phyloP scores from a whole-genome alignment of 257 asterid genomes.

The Ilex asprella region DNA sequence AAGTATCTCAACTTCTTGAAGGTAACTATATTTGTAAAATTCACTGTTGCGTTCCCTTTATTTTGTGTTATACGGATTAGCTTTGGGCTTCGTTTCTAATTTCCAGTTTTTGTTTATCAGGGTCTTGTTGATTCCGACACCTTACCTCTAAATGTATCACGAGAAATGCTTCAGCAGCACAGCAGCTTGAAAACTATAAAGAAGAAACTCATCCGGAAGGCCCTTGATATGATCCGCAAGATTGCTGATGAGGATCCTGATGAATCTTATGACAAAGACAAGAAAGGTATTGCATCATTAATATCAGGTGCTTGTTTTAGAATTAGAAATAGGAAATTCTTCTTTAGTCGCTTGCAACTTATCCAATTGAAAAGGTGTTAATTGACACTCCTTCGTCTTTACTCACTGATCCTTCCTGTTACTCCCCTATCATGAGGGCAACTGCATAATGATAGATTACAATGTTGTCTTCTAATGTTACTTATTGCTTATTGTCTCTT shows the following conservation, averaged over 20 bases:
- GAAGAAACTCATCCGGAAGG: slow-evolving; percentile 94
- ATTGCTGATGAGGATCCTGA: slow-evolving; percentile 96
- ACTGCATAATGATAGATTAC: too few species aligned
- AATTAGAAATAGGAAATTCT: too few species aligned
- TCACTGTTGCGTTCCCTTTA: too few species aligned
- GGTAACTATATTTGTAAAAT: slow-evolving; percentile 30
- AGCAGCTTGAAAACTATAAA: slow-evolving; percentile 92
- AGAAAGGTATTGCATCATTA: slow-evolving; percentile 41
- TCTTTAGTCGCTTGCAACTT: background rate
- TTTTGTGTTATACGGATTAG: too few species aligned
- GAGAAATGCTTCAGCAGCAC: slow-evolving; percentile 97
- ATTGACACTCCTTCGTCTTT: background rate
- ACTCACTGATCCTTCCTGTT: too few species aligned
- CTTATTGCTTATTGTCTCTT: too few species aligned
- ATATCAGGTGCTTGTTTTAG: background rate
- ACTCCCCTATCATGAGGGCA: too few species aligned
- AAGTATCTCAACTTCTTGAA: slow-evolving; percentile 76
- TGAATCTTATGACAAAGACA: slow-evolving; percentile 59
- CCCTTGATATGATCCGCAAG: slow-evolving; percentile 92
- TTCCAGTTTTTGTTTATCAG: slow-evolving; percentile 23
- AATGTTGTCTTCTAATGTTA: too few species aligned
- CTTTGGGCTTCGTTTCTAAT: too few species aligned
- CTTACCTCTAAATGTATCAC: slow-evolving; percentile 82
- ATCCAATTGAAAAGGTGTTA: background rate
- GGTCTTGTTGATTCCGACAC: slow-evolving; percentile 99